Evolutionary conservation across 2,329 filamentous ascomycete genomes (phyloP), one percentile per base, ranked within the genome.

Genomic region (Aureobasidium sp.): DNA sequence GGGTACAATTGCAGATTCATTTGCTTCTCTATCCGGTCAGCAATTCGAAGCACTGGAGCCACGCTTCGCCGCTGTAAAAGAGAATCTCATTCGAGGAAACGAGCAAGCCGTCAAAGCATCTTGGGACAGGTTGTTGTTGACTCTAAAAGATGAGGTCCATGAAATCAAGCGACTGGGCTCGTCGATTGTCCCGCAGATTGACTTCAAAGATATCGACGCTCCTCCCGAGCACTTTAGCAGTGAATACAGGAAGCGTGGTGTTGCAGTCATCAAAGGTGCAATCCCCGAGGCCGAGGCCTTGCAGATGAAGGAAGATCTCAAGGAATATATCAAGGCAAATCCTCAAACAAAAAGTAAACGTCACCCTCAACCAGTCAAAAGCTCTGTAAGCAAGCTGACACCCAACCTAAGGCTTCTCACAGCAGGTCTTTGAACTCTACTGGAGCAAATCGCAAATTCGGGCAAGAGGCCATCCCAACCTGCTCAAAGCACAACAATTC

Each of bases 211-310:
- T 48, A 70, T 81, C 46, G 68, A 70, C 34, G 64, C 77, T 60
- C 78, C 81, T 57, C 79, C 82, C 2, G 75, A 80, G 27, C 75
- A 79, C 1, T 89, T 89, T 70, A 78, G 76, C 58, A 75, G 76
- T 52, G 81, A 83, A 68, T 77, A 87, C 57, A 80, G 80, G 67
- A 84, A 85, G 68, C 82, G 86, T 37, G 79, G 79, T 20, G 78
- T 80, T 1, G 78, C 78, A 3, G 75, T 80, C 8, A 73, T 81
- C 41, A 72, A 78, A 46, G 75, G 76, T 36, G 78, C 80, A 1
- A 68, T 81, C 0, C 69, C 75, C 1, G 70, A 79, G 64, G 64
- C 74, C 20, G 75, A 80, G 65, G 77, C 74, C 5, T 68, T 79
- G 51, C 72, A 72, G 42, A 74, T 76, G 71, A 80, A 80, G 68